phyloP scores from a whole-genome alignment of 2,329 filamentous ascomycete genomes.

The Exophiala lecanii-corni region DNA sequence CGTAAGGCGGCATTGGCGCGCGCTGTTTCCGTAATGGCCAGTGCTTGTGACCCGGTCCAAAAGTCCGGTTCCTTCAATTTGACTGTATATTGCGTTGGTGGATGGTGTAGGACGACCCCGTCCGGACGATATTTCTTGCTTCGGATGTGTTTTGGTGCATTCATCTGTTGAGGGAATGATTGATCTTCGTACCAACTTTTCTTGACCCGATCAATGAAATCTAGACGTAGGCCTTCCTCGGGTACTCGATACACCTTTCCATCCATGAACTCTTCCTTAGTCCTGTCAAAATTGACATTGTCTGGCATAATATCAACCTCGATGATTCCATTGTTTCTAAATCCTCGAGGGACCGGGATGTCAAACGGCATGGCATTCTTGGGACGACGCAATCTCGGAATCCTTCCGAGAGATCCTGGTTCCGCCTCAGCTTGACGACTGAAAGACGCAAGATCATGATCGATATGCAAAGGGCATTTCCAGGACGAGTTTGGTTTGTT shows the following conservation, averaged over 20 bases:
- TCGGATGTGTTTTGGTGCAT: constrained; percentile 14
- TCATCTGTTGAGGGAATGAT: constrained; percentile 14
- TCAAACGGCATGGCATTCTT: constrained; percentile 47
- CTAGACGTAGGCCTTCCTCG: constrained; percentile 61
- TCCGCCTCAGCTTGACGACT: constrained; percentile 41
- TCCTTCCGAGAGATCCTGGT: constrained; percentile 28
- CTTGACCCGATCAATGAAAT: constrained; percentile 65
- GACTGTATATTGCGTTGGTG: constrained; percentile 26
- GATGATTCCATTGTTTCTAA: constrained; percentile 66
- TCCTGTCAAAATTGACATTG: constrained; percentile 42
- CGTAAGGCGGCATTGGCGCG: constrained; percentile 22
- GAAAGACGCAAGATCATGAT: constrained; percentile 63
- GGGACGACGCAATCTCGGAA: constrained; percentile 47
- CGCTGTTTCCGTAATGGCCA: constrained; percentile 23
- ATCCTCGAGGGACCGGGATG: constrained; percentile 54
- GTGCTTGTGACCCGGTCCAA: constrained; percentile 24
- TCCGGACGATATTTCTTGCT: constrained; percentile 20
- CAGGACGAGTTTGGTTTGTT: constrained; percentile 64
- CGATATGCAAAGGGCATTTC: constrained; percentile 83
- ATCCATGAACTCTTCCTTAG: constrained; percentile 56
- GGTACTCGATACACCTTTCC: constrained; percentile 63
- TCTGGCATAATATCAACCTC: constrained; percentile 61
- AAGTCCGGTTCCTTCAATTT: constrained; percentile 29
- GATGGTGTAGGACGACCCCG: constrained; percentile 15
- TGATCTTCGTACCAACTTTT: constrained; percentile 33